Evolutionary conservation across 495 filamentous ascomycete species (phyloP).

Genomic region (Neurospora sp.): DNA sequence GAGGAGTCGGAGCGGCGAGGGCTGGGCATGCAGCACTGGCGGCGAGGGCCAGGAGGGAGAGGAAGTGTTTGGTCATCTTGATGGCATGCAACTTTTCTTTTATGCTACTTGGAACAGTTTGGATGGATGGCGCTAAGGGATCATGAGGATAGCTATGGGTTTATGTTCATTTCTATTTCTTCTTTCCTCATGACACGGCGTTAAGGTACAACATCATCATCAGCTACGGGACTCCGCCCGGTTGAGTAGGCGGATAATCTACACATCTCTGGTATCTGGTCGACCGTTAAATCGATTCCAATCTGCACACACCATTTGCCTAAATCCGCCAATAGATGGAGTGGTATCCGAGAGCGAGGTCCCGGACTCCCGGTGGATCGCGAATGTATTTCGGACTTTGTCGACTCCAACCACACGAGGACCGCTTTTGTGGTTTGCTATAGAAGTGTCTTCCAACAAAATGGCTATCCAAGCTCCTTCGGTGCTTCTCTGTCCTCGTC

Average conservation of each 20-base stretch:
- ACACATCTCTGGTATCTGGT: background rate
- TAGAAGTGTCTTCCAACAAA: background rate
- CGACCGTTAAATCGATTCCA: background rate
- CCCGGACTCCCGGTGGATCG: background rate
- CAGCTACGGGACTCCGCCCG: background rate
- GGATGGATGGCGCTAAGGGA: no score
- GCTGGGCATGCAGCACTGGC: background rate
- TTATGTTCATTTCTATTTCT: no score
- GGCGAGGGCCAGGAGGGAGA: constrained; percentile 2
- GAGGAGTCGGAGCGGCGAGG: constrained; percentile 5
- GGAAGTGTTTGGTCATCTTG: background rate
- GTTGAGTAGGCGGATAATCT: background rate
- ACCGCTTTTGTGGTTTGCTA: background rate
- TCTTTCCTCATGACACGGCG: background rate
- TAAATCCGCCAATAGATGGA: background rate
- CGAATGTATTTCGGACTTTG: background rate
- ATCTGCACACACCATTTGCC: background rate
- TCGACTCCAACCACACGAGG: background rate
- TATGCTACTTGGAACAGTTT: background rate
- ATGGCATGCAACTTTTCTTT: background rate
- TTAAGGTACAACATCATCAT: background rate
- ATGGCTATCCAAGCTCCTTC: background rate
- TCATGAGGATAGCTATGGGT: no score
- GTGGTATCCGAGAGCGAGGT: background rate
- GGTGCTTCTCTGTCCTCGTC: background rate